Evolutionary conservation across 2,329 filamentous ascomycete genomes (phyloP), one percentile per base, ranked within the genome.

Genomic region (Xylariaceae sp.): DNA sequence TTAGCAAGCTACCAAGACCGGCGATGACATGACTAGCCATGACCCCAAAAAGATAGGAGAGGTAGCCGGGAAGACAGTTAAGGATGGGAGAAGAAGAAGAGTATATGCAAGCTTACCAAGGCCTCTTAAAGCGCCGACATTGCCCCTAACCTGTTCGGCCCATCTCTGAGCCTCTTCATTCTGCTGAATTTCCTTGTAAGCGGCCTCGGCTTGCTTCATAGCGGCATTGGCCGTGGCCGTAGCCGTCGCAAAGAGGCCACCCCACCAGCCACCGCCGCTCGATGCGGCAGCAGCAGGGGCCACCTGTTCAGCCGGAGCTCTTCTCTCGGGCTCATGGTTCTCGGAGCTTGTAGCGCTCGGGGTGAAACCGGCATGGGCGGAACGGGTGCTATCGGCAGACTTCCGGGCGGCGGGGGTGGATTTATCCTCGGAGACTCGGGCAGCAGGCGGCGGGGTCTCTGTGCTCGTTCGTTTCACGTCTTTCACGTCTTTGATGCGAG

Each of bases 81-180:
- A 30, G 23, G 37, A 41, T 41, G 37, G 10, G 18, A 18, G 53
- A 2, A n/a, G 10, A 15, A 60, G 23, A 15, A 45, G 49, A 30
- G 37, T 17, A 45, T 30, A 30, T 30, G 45, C 15, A 55, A 8
- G 74, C 78, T 65, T 82, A 93, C 91, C 88, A 62, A 93, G 79
- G 57, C 87, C 88, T 66, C 84, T 84, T 48, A 97, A 78, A 37
- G 86, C 86, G 50, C 88, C 89, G 53, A 95, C 89, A 71, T 96
- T 96, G 61, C 92, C 92, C 70, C 88, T 88, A 57, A 97, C 89
- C 73, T 97, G 93, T 56, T 96, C 90, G 1, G 92, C 90, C 92
- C 93, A 99, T 73, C 90, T 89, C 78, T 93, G 92, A 55, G 93
- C 94, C 74, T 99, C 94, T 72, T 97, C 92, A 69, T 96, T 97